phyloP scores from a whole-genome alignment of 345 rosid species.

The Arabidopsis thaliana region DNA sequence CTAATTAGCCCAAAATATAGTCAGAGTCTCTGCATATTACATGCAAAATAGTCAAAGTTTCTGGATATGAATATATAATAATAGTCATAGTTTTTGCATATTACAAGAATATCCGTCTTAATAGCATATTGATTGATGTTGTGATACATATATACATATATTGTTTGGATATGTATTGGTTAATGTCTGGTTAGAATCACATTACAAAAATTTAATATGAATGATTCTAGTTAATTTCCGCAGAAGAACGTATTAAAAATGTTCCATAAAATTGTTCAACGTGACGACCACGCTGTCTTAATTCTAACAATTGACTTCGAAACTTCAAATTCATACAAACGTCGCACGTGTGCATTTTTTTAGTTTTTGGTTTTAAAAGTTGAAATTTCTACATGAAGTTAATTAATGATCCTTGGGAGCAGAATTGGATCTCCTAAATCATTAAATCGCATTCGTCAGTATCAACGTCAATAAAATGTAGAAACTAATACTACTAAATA shows the following conservation, averaged over 20 bases:
- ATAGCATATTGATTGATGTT: too few relatives aligned
- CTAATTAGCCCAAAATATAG: too few relatives aligned
- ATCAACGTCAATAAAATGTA: background rate
- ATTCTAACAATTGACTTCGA: conserved; percentile 44
- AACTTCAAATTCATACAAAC: conserved; percentile 28
- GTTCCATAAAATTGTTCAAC: conserved; percentile 63
- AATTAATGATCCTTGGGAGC: conserved; percentile 38
- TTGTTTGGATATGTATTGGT: too few relatives aligned
- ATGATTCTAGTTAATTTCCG: background rate
- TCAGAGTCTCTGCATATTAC: too few relatives aligned
- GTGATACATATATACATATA: too few relatives aligned
- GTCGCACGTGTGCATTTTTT: conserved; percentile 36
- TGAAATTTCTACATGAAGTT: conserved; percentile 32
- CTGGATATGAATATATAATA: too few relatives aligned
- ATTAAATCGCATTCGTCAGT: background rate
- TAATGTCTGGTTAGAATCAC: background rate
- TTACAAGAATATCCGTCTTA: too few relatives aligned
- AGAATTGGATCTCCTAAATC: conserved; percentile 6
- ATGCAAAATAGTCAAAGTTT: too few relatives aligned
- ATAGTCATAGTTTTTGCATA: too few relatives aligned
- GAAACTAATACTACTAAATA: background rate
- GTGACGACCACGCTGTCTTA: conserved; percentile 84
- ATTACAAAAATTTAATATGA: background rate
- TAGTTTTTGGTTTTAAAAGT: background rate
- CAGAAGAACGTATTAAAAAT: conserved; percentile 13